Percentiles rank a stretch among this genome's conserved stretches.
These are phyloP conservation scores for Trichopus zeylanicus DNA, from an alignment of 116 monocot genomes.

Conservation along the genomic window DNA sequence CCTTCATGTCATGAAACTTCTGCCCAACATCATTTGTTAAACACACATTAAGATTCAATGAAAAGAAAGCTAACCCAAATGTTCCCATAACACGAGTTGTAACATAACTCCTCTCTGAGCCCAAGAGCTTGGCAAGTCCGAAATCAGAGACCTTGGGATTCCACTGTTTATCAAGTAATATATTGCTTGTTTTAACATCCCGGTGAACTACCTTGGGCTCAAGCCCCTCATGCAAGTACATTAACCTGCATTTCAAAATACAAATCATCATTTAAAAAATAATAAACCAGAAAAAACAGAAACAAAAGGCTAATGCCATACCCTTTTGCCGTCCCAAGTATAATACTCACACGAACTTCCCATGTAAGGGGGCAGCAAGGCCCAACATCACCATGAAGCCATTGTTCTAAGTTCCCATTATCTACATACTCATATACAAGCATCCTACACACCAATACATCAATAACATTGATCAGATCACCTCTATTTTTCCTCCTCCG, in stretches of 20 bases:
- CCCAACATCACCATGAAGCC: conserved; percentile 57
- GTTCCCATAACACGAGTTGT: conserved; percentile 78
- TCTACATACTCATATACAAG: conserved; percentile 74
- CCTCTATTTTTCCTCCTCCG: too few species aligned
- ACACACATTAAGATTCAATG: neutral
- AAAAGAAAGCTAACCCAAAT: conserved; percentile 36
- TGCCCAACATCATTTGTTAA: neutral
- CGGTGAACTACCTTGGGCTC: conserved; percentile 67
- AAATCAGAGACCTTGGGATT: conserved; percentile 62
- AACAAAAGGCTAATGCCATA: neutral
- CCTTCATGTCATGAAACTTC: neutral
- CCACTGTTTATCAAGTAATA: conserved; percentile 46
- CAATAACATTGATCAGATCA: too few species aligned
- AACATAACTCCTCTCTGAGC: conserved; percentile 39
- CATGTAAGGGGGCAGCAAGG: conserved; percentile 46
- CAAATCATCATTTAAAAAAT: neutral
- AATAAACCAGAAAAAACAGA: neutral
- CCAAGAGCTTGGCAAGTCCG: conserved; percentile 51
- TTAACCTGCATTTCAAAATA: conserved; percentile 25
- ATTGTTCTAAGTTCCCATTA: conserved; percentile 69
- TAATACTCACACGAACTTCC: conserved; percentile 59
- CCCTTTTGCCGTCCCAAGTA: conserved; percentile 61
- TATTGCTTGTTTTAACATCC: conserved; percentile 68
- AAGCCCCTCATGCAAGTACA: conserved; percentile 64
- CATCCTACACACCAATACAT: too few species aligned